Conservation (phyloP, 331 rosid species). For the Acacia concinna region DNA sequence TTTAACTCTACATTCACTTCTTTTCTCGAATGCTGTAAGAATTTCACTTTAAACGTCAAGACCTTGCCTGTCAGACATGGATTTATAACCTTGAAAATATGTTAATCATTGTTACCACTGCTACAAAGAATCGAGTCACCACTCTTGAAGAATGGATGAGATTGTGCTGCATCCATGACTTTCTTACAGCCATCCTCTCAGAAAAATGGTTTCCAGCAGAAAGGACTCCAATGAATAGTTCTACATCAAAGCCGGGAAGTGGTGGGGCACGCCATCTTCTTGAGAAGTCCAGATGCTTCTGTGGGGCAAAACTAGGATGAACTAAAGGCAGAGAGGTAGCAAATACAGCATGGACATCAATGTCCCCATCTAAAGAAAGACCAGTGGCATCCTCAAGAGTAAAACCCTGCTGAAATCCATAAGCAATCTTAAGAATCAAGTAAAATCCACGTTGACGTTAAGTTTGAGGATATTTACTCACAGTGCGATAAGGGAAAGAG, state of each 20-base stretch:
- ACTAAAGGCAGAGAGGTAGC: conserved; percentile 82
- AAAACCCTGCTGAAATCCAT: conserved; percentile 62
- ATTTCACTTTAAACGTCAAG: conserved; percentile 26
- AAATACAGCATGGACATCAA: conserved; percentile 64
- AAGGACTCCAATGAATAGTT: conserved; percentile 79
- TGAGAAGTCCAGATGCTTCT: conserved; percentile 70
- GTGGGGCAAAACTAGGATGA: conserved; percentile 81
- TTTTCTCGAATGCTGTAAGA: conserved; percentile 63
- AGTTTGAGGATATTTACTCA: conserved; percentile 52
- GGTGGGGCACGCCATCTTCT: conserved; percentile 71
- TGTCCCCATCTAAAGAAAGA: conserved; percentile 63
- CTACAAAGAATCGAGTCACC: conserved; percentile 88
- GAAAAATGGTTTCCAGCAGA: conserved; percentile 98
- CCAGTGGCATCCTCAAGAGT: conserved; percentile 97
- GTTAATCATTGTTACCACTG: conserved; percentile 57
- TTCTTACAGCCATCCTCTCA: conserved; percentile 92
- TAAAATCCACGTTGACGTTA: conserved; percentile 23
- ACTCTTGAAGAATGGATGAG: conserved; percentile 66
- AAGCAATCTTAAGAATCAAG: conserved; percentile 21
- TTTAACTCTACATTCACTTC: conserved; percentile 73
- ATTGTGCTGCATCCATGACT: conserved; percentile 93
- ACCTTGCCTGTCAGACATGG: conserved; percentile 6
- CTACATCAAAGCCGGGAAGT: conserved; percentile 50
- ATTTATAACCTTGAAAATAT: conserved; percentile 21
- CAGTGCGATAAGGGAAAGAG: conserved; percentile 90